Evolutionary conservation across 2,329 filamentous ascomycete species (phyloP).

Genomic region (Alternaria atra): DNA sequence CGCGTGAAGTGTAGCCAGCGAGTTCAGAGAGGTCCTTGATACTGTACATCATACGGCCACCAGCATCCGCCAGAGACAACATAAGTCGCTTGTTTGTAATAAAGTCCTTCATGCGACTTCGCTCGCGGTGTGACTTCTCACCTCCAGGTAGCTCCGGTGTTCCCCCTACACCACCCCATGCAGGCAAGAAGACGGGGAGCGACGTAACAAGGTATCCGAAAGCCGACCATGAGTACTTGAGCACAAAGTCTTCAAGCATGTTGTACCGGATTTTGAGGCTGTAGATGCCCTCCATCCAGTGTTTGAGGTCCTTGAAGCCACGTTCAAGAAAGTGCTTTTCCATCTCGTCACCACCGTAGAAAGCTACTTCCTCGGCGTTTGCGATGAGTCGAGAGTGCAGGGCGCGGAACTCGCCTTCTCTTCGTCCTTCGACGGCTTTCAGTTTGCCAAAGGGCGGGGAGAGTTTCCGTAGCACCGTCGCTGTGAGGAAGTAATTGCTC

Average conservation of each 20-base stretch:
- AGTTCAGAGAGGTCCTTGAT: slow-evolving; percentile 98
- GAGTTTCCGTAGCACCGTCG: slow-evolving; percentile 83
- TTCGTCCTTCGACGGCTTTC: slow-evolving; percentile 93
- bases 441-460: slow-evolving; percentile 97
- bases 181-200: slow-evolving; percentile 90
- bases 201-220: slow-evolving; percentile 95
- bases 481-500: slow-evolving; percentile 93
- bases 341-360: slow-evolving; percentile 94
- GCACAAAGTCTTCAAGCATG: slow-evolving; percentile 96
- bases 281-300: slow-evolving; percentile 99
- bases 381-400: slow-evolving; percentile 91
- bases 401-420: slow-evolving; percentile 93
- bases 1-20: slow-evolving; percentile 92
- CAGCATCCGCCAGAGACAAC: slow-evolving; percentile 95
- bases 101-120: slow-evolving; percentile 95
- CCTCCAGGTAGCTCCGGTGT: slow-evolving; percentile 68
- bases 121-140: slow-evolving; percentile 70
- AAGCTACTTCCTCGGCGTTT: slow-evolving; percentile 97
- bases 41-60: slow-evolving; percentile 98
- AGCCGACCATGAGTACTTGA: slow-evolving; percentile 99
- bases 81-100: slow-evolving; percentile 99
- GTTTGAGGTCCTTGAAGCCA: slow-evolving; percentile 91
- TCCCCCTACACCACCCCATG: slow-evolving; percentile 87
- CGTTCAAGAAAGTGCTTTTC: slow-evolving; percentile 91
- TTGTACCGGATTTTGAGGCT: slow-evolving; percentile 98